phyloP scores from a whole-genome alignment of 345 rosid genomes.

The Eucalyptus erythrocorys region DNA sequence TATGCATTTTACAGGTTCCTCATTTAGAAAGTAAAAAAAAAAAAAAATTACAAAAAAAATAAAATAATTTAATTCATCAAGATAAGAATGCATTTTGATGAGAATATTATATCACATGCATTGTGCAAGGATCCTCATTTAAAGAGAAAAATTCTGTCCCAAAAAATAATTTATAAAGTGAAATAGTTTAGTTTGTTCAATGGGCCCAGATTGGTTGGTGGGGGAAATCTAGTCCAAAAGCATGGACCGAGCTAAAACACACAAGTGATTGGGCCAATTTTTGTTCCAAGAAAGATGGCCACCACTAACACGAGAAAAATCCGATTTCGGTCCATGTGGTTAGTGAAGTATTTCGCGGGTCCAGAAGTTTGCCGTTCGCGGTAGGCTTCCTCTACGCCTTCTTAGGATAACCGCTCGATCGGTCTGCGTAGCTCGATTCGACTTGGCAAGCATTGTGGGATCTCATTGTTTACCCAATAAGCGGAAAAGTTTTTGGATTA shows the following conservation, averaged over 20 bases:
- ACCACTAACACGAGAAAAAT: neutral
- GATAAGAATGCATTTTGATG: neutral
- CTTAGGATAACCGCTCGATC: neutral
- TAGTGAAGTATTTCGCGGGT: neutral
- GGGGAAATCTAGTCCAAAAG: neutral
- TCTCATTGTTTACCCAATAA: neutral
- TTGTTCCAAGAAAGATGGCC: neutral
- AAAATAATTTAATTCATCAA: neutral
- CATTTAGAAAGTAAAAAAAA: neutral
- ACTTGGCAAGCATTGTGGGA: neutral
- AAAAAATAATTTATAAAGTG: neutral
- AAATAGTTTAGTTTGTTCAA: neutral
- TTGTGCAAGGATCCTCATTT: neutral
- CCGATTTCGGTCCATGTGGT: neutral
- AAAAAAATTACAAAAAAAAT: neutral
- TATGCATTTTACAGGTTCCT: neutral
- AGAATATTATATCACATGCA: neutral
- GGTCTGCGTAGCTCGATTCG: neutral
- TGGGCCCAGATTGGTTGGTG: neutral
- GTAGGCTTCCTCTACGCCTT: neutral
- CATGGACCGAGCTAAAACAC: neutral
- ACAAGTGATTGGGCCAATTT: neutral
- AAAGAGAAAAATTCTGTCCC: neutral
- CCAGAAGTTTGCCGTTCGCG: neutral
- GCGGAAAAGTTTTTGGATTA: neutral